phyloP scores from a whole-genome alignment of 306 rosid species.

The Vicia villosa region DNA sequence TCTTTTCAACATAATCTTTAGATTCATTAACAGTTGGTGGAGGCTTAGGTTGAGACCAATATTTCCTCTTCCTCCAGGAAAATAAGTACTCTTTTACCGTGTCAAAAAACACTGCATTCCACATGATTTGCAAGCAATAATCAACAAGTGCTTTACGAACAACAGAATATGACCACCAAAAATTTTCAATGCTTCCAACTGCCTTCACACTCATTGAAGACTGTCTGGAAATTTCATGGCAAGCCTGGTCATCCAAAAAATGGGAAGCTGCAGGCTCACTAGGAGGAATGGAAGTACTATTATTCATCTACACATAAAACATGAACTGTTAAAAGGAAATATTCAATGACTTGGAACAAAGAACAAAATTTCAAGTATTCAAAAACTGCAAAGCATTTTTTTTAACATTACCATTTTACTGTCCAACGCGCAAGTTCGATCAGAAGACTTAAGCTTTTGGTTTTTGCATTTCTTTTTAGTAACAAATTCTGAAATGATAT shows the following conservation, averaged over 20 bases:
- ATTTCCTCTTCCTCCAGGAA: slow-evolving; percentile 73
- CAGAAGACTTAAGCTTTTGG: slow-evolving; percentile 52
- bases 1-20: slow-evolving; percentile 42
- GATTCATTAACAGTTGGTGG: slow-evolving; percentile 38
- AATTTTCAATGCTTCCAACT: slow-evolving; percentile 78
- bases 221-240: slow-evolving; percentile 37
- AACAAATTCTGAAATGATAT: slow-evolving; percentile 68
- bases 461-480: slow-evolving; percentile 54
- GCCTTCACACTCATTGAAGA: slow-evolving; percentile 48
- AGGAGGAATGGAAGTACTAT: slow-evolving; percentile 39
- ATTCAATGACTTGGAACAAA: slow-evolving; percentile 35
- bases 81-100: slow-evolving; percentile 53
- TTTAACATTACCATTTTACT: slow-evolving; percentile 52
- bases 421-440: slow-evolving; percentile 40
- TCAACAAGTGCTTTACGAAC: slow-evolving; percentile 67
- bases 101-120: slow-evolving; percentile 93
- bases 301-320: slow-evolving; percentile 44
- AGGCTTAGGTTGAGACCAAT: slow-evolving; percentile 60
- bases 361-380: slow-evolving; percentile 11
- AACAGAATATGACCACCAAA: slow-evolving; percentile 66
- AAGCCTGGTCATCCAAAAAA: slow-evolving; percentile 37
- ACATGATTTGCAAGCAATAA: slow-evolving; percentile 76
- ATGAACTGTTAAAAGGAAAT: slow-evolving; percentile 58
- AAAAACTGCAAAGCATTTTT: slow-evolving; percentile 27
- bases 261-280: slow-evolving; percentile 39